Percentiles rank a stretch among this genome's conserved stretches.
These are phyloP conservation scores for Arbutus unedo DNA, from an alignment of 148 eudicot species.

Conservation along the genomic window DNA sequence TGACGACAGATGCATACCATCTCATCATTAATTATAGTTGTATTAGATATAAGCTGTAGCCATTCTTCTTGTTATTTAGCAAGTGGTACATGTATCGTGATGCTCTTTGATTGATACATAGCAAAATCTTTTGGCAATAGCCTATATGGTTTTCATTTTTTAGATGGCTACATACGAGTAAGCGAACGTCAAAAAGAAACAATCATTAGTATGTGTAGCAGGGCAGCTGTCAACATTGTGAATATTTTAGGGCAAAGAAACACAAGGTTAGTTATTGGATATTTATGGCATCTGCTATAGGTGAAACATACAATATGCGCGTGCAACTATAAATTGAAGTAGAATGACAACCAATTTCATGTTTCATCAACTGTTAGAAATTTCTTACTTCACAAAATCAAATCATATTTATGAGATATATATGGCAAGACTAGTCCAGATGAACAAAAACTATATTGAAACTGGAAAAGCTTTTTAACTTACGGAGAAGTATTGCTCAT, in stretches of 20 bases:
- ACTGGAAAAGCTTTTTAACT: constrained; percentile 25
- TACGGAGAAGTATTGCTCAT: constrained; percentile 81
- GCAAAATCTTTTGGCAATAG: neutral
- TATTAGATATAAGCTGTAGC: neutral
- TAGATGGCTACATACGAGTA: neutral
- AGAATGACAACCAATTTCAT: neutral
- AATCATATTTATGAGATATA: neutral
- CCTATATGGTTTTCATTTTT: neutral
- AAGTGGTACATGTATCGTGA: neutral
- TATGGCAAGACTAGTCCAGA: neutral
- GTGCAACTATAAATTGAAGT: neutral
- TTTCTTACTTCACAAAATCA: neutral
- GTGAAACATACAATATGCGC: neutral
- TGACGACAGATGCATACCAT: no score
- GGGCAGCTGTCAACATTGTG: constrained; percentile 3
- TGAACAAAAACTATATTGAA: neutral
- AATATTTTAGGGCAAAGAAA: neutral
- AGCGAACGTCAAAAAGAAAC: neutral
- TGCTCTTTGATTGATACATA: neutral
- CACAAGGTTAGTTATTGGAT: neutral
- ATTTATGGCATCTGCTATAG: neutral
- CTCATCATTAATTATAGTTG: neutral
- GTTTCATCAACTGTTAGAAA: neutral
- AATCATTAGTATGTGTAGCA: neutral
- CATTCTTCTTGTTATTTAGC: neutral